These are phyloP conservation scores for Skeletonema potamos DNA, from an alignment of 108 stramenopile genomes.

Conservation along the genomic window DNA sequence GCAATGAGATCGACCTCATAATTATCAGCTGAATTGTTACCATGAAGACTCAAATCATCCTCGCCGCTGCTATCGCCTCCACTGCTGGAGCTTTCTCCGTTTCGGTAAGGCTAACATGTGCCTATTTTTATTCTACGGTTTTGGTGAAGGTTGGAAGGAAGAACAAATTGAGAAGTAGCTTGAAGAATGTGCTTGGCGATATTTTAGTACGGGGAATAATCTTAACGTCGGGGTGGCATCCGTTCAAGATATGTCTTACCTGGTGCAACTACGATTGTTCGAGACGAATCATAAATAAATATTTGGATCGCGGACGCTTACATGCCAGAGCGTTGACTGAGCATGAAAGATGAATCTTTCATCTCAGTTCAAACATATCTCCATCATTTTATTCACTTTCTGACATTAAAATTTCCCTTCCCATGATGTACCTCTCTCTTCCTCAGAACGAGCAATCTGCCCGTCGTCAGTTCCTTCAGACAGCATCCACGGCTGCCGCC, in stretches of 20 bases:
- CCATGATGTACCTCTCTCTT: not conserved
- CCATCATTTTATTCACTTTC: not conserved
- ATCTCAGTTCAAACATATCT: not conserved
- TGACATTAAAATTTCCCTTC: not conserved
- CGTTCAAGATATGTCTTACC: not conserved
- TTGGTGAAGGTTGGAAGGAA: not conserved
- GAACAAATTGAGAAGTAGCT: not conserved
- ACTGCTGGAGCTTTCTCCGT: constrained; percentile 40
- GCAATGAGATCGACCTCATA: not conserved
- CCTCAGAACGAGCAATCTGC: constrained; percentile 41
- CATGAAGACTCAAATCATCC: constrained; percentile 42
- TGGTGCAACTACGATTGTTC: not conserved
- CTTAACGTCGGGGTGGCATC: not conserved
- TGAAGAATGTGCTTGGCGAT: no score
- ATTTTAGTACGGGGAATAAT: not conserved
- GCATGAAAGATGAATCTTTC: not conserved
- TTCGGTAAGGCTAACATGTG: constrained; percentile 16
- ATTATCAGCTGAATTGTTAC: not conserved
- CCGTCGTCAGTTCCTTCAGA: constrained; percentile 75
- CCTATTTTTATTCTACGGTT: not conserved
- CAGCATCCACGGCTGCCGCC: constrained; percentile 52
- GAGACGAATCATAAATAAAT: not conserved
- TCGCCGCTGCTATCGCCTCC: constrained; percentile 39
- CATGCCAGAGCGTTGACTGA: not conserved
- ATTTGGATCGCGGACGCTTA: no score